These are phyloP conservation scores for Xerocomus cyaneibrunnescens DNA, from an alignment of 1,284 basidiomycete genomes.

Conservation along the genomic window DNA sequence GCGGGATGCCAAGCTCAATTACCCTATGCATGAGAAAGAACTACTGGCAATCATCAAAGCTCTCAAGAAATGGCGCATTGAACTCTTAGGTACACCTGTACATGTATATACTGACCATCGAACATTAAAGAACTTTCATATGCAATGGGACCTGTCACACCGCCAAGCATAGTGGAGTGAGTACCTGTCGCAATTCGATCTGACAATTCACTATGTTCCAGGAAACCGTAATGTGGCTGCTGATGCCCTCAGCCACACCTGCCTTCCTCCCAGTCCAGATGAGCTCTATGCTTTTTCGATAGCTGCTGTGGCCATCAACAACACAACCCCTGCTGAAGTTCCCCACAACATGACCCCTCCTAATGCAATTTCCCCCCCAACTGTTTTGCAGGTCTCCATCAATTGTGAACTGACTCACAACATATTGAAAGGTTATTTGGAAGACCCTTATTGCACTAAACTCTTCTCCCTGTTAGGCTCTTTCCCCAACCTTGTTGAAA, in stretches of 20 bases:
- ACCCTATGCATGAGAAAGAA: slow-evolving; percentile 40
- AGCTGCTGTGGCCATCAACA: too few relatives aligned
- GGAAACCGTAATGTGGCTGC: not conserved
- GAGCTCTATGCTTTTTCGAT: too few relatives aligned
- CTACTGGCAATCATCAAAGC: slow-evolving; percentile 37
- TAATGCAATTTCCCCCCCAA: slow-evolving; percentile 17
- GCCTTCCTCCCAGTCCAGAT: too few relatives aligned
- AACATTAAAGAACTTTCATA: not conserved
- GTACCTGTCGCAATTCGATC: not conserved
- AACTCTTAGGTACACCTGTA: slow-evolving; percentile 35
- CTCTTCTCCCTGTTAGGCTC: slow-evolving; percentile 7
- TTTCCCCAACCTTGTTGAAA: not conserved
- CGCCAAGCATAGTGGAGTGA: not conserved
- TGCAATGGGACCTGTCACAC: slow-evolving; percentile 35
- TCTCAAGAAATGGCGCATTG: slow-evolving; percentile 36
- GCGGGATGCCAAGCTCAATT: slow-evolving; percentile 35
- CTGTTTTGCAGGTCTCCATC: too few relatives aligned
- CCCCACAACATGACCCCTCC: slow-evolving; percentile 5
- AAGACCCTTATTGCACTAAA: slow-evolving; percentile 31
- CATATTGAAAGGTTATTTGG: slow-evolving; percentile 35
- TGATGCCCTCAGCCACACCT: not conserved
- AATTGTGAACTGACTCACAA: too few relatives aligned
- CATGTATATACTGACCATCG: not conserved
- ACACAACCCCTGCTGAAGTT: too few relatives aligned
- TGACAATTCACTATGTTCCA: not conserved